Evolutionary conservation across 73 alveolate genomes (phyloP).

Genomic region (Breviolum minutum): DNA sequence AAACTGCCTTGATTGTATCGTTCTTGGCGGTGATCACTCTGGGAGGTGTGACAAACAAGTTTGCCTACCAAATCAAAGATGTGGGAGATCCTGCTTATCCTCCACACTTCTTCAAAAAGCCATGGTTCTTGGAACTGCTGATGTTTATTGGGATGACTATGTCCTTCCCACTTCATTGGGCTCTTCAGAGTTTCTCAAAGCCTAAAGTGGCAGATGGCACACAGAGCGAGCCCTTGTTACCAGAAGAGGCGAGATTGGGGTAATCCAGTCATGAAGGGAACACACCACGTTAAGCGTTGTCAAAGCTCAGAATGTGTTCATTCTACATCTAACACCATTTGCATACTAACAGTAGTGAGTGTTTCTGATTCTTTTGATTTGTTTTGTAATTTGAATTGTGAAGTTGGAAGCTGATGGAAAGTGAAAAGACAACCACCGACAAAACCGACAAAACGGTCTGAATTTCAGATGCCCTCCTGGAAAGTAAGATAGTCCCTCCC

Average conservation of each 20-base stretch:
- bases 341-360: no score
- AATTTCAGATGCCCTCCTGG: no score
- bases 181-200: slow-evolving; percentile 56
- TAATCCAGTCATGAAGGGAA: neutral
- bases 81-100: slow-evolving; percentile 87
- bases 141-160: slow-evolving; percentile 77
- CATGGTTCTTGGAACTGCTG: slow-evolving; percentile 88
- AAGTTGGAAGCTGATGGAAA: no score
- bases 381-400: no score
- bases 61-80: slow-evolving; percentile 81
- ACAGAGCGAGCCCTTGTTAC: slow-evolving; percentile 23
- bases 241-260: slow-evolving; percentile 6
- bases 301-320: neutral
- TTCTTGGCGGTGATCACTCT: slow-evolving; percentile 85
- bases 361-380: no score
- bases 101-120: slow-evolving; percentile 85
- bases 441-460: no score
- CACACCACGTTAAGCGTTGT: no score
- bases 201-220: slow-evolving; percentile 57
- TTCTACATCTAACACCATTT: neutral
- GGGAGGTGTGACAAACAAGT: slow-evolving; percentile 93
- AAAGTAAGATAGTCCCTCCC: no score
- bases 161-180: slow-evolving; percentile 87
- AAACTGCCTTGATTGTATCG: slow-evolving; percentile 61
- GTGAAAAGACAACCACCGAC: no score